Percentiles rank a stretch among this genome's conserved stretches.
These are phyloP conservation scores for Zymoseptoria brevis DNA, from an alignment of 2,329 filamentous ascomycete species.

Conservation along the genomic window DNA sequence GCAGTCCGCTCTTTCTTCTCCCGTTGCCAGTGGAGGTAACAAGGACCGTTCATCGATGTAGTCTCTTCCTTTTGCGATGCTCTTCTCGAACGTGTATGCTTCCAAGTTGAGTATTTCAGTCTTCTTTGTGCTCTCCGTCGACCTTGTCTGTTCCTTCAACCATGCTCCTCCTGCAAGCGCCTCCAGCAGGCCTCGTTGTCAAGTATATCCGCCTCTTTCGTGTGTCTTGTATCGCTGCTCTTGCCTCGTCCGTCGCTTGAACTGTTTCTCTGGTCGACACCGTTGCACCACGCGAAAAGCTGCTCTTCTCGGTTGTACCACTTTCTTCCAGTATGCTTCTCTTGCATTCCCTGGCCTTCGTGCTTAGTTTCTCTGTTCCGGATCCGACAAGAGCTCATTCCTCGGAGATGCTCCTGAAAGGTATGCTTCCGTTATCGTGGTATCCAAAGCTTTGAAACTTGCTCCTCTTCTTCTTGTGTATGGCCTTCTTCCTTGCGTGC, in stretches of 20 bases:
- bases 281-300: background rate
- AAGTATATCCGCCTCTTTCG: background rate
- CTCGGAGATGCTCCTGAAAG: too few relatives aligned
- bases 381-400: too few relatives aligned
- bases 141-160: background rate
- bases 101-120: background rate
- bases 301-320: too few relatives aligned
- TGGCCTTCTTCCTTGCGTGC: too few relatives aligned
- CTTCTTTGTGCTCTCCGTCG: too few relatives aligned
- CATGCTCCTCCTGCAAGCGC: background rate
- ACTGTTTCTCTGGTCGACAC: background rate
- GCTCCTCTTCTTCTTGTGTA: too few relatives aligned
- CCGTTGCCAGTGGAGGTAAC: background rate
- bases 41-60: background rate
- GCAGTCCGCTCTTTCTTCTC: background rate
- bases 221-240: background rate
- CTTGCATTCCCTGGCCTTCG: too few relatives aligned
- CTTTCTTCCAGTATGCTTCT: too few relatives aligned
- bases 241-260: background rate
- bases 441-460: too few relatives aligned
- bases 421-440: too few relatives aligned
- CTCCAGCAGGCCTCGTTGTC: background rate
- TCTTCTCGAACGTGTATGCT: background rate
- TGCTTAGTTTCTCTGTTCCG: too few relatives aligned
- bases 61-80: background rate